Base-by-base conservation (phyloP, 2,329 filamentous ascomycete species). In the Sporothrix mexicana region DNA sequence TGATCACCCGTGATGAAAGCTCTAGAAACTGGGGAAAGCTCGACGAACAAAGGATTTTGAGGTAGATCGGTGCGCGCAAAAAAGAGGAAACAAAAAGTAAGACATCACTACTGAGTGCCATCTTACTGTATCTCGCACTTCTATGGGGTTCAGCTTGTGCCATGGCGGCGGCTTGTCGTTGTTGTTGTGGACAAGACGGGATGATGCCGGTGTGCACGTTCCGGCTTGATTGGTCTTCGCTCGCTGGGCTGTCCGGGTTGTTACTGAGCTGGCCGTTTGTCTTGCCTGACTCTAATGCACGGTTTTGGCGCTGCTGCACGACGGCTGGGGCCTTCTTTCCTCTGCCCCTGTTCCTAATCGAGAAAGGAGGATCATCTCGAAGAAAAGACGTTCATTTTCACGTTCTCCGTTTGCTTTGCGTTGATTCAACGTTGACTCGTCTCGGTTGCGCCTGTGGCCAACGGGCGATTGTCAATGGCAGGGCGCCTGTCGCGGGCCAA, bases 171-270 rank as follows among this genome's bases (percentile, higher is more conserved):
- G 68, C 61, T 68, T 30, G 47, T 15, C 30, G 23, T 15, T 10
- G 45, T 68, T 30, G 47, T 15, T 20, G 23, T 15, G 10, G 45
- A 51, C 43, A 49, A 67, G 47, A 73, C 72, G 68, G 68, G 59
- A 68, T 25, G 68, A 70, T 23, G 47, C 55, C 45, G 45, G 10
- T 47, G 53, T 55, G 74, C 75, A 76, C 75, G 75, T 77, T 77
- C 67, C 43, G 12, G 71, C 25, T 74, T 77, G 76, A 77, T 77
- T 77, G 76, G 76, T 67, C 72, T 68, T 25, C 30, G 73, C 59
- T n/a, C 5, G 55, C 43, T 25, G 51, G 20, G 15, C 43, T n/a
- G 30, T 36, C 30, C 30, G 51, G 10, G 43, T 68, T 45, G 57
- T 59, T 10, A 45, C 66, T 25, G 49, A 66, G 61, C 20, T 25